Evolutionary conservation across 192 early-diverging fungal genomes (phyloP).

Genomic region (Coemansia sp.): DNA sequence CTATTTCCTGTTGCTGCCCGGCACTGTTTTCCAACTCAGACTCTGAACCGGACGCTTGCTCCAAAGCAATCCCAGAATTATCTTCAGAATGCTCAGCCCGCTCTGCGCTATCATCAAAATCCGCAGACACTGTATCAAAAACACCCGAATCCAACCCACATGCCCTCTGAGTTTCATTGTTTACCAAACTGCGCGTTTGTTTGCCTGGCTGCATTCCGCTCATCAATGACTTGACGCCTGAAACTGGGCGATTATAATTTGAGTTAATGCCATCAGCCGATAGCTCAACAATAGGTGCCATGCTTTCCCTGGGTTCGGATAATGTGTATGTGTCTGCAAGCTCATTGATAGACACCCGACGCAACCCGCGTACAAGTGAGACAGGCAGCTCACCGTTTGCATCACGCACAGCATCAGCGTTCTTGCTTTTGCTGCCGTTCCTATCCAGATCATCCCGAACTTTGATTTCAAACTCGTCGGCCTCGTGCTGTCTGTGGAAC

Average conservation of each 20-base stretch:
- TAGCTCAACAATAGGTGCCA: background rate
- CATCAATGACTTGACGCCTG: background rate
- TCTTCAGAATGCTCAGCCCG: background rate
- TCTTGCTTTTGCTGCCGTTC: background rate
- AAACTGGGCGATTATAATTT: background rate
- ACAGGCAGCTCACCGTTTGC: background rate
- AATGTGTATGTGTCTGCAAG: background rate
- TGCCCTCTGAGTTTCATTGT: background rate
- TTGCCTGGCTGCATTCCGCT: background rate
- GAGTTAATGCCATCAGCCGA: background rate
- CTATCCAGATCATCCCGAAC: slow-evolving; percentile 12
- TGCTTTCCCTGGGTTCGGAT: background rate
- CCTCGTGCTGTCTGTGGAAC: slow-evolving; percentile 28
- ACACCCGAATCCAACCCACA: background rate
- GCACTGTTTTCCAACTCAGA: background rate
- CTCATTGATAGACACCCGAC: slow-evolving; percentile 6
- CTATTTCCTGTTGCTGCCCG: background rate
- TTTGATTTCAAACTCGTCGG: slow-evolving; percentile 30
- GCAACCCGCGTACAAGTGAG: slow-evolving; percentile 5
- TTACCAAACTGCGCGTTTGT: background rate
- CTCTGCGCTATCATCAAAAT: background rate
- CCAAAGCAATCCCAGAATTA: background rate
- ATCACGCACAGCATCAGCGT: background rate
- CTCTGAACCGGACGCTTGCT: background rate
- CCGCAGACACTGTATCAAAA: background rate